A percentile compares a stretch with the other conserved stretches of the same genome.
Evolutionary conservation across 2,329 filamentous ascomycete genomes (phyloP).

Genomic region (Amauroascus niger): DNA sequence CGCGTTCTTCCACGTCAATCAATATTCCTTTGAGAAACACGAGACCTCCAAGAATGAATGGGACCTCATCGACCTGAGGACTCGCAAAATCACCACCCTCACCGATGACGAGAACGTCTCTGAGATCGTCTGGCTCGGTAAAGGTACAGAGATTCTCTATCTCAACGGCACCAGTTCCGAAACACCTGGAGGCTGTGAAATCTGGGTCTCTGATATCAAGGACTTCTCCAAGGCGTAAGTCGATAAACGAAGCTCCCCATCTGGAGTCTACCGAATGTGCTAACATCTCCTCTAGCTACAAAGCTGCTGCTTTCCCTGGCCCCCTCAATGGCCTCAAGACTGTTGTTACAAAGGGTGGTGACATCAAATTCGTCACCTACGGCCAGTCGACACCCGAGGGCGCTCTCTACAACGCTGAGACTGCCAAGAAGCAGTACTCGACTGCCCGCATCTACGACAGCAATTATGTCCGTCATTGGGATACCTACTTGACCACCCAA

Average conservation of each 20-base stretch:
- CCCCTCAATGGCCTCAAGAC: constrained; percentile 34
- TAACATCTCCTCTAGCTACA: constrained; percentile 25
- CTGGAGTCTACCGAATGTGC: not conserved
- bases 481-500: constrained; percentile 60
- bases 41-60: constrained; percentile 47
- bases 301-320: constrained; percentile 31
- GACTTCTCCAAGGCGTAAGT: constrained; percentile 28
- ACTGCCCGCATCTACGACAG: constrained; percentile 62
- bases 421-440: constrained; percentile 50
- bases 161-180: constrained; percentile 41
- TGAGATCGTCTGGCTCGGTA: constrained; percentile 67
- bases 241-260: too few species aligned
- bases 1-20: constrained; percentile 50
- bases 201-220: constrained; percentile 31
- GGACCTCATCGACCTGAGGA: constrained; percentile 63
- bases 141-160: constrained; percentile 50
- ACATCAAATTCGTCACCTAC: constrained; percentile 45
- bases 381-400: constrained; percentile 60
- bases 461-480: constrained; percentile 76
- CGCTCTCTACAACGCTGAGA: constrained; percentile 56
- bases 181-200: constrained; percentile 32
- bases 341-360: constrained; percentile 29
- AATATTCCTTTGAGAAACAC: constrained; percentile 72
- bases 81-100: constrained; percentile 55
- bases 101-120: constrained; percentile 55